These are phyloP conservation scores for Cyberlindnera mycetangii DNA, from an alignment of 805 yeast species.

Conservation along the genomic window DNA sequence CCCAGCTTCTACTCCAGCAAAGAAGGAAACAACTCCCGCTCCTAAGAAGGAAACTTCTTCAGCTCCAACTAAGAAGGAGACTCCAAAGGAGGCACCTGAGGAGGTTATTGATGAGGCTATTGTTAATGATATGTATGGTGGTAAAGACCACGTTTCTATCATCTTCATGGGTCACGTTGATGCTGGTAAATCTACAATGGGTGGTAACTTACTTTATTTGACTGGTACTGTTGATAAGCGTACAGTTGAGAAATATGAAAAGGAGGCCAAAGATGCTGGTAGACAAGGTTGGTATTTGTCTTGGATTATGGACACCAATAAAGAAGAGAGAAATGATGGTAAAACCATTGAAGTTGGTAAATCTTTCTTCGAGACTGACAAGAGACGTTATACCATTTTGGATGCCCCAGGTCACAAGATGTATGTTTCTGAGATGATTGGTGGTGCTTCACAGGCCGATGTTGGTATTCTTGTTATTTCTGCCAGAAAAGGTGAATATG, in stretches of 20 bases:
- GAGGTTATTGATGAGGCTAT: conserved; percentile 82
- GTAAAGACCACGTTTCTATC: conserved; percentile 94
- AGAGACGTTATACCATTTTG: conserved; percentile 94
- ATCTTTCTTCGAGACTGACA: conserved; percentile 95
- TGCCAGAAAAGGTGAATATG: conserved; percentile 99
- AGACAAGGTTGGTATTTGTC: conserved; percentile 99
- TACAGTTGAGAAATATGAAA: conserved; percentile 95
- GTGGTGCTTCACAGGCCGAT: conserved; percentile 99
- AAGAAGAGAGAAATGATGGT: conserved; percentile 98
- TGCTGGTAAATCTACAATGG: conserved; percentile 99
- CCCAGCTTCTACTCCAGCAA: conserved; percentile 19
- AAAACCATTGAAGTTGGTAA: conserved; percentile 99
- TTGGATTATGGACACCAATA: conserved; percentile 99
- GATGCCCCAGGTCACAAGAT: conserved; percentile 99
- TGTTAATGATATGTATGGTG: conserved; percentile 91
- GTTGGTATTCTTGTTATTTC: conserved; percentile 96
- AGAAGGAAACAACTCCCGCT: conserved; percentile 25
- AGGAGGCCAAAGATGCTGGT: conserved; percentile 99
- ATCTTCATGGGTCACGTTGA: conserved; percentile 99
- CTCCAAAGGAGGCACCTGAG: conserved; percentile 35
- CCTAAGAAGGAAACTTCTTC: conserved; percentile 19
- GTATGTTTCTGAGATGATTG: conserved; percentile 99
- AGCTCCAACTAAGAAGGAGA: conserved; percentile 16
- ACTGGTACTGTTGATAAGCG: conserved; percentile 99
- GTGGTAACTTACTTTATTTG: conserved; percentile 89